Conservation (phyloP, 1,284 basidiomycete species). For the Cutaneotrichosporon curvatum region DNA sequence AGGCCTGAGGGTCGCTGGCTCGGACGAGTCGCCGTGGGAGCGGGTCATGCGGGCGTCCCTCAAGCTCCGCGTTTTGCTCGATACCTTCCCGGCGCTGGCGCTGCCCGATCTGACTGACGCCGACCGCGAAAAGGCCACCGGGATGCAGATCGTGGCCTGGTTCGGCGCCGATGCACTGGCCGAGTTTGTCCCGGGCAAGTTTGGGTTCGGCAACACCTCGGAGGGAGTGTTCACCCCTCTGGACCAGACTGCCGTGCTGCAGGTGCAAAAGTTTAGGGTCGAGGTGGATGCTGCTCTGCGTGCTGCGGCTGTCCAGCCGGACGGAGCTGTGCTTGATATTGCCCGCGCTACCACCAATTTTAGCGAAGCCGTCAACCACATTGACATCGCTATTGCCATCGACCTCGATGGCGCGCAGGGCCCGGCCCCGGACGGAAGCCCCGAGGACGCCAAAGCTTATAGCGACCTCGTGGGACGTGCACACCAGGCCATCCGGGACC, state of each 20-base stretch:
- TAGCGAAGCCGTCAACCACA: conserved; percentile 14
- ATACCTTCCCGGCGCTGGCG: conserved; percentile 21
- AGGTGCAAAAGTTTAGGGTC: conserved; percentile 21
- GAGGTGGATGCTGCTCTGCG: conserved; percentile 23
- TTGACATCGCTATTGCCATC: conserved; percentile 42
- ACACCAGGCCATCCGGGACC: conserved; percentile 25
- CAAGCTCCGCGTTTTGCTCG: conserved; percentile 32
- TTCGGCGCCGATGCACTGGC: conserved; percentile 26
- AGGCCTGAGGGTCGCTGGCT: conserved; percentile 5
- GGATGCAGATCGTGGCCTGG: conserved; percentile 16
- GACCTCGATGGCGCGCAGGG: conserved; percentile 42
- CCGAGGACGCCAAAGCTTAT: conserved; percentile 28
- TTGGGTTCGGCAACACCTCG: conserved; percentile 26
- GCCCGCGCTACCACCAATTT: conserved; percentile 19
- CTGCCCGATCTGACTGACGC: conserved; percentile 13
- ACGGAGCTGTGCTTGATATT: not conserved
- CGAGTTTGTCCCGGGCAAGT: conserved; percentile 30
- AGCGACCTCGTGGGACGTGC: conserved; percentile 34
- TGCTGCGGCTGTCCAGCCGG: not conserved
- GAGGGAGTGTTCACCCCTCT: conserved; percentile 14
- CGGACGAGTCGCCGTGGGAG: conserved; percentile 24
- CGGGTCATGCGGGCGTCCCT: conserved; percentile 33
- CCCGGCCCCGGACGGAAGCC: conserved; percentile 4
- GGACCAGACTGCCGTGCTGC: conserved; percentile 22
- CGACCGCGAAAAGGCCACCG: conserved; percentile 13